Evolutionary conservation across 2,329 filamentous ascomycete species (phyloP).

Genomic region (Furcasterigmium sp.): DNA sequence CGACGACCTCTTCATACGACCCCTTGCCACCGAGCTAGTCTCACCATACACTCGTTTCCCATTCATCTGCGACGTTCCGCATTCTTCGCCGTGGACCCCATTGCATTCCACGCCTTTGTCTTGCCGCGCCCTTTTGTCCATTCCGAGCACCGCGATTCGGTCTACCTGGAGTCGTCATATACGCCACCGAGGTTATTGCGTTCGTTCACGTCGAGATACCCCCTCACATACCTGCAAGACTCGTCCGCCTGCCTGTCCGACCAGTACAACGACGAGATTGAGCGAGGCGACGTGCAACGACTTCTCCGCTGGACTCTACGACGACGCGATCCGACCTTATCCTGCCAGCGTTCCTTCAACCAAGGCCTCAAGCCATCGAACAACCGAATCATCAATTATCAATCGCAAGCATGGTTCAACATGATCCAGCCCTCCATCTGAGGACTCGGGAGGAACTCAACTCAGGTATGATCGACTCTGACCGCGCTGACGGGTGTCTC

Average conservation of each 20-base stretch:
- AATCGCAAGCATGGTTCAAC: constrained; percentile 6
- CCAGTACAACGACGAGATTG: too few species aligned
- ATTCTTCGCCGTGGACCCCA: constrained; percentile 4
- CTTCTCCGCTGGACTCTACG: too few species aligned
- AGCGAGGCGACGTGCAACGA: too few species aligned
- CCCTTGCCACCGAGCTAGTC: constrained; percentile 12
- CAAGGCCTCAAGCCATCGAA: too few species aligned
- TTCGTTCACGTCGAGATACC: too few species aligned
- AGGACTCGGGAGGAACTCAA: constrained; percentile 11
- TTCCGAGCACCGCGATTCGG: not conserved
- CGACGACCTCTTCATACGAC: not conserved
- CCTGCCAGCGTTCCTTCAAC: too few species aligned
- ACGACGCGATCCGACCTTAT: too few species aligned
- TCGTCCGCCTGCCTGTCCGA: too few species aligned
- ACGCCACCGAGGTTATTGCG: not conserved
- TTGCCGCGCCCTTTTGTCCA: not conserved
- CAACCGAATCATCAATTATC: too few species aligned
- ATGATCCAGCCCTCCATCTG: constrained; percentile 11
- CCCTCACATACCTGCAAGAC: too few species aligned
- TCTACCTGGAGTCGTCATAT: not conserved
- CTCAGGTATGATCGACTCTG: constrained; percentile 6
- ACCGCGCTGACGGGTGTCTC: too few species aligned
- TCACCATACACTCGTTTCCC: constrained; percentile 13
- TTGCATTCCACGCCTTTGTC: not conserved
- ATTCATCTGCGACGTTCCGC: constrained; percentile 1